Evolutionary conservation across 306 rosid genomes (phyloP).

Genomic region (Fagus sylvatica): DNA sequence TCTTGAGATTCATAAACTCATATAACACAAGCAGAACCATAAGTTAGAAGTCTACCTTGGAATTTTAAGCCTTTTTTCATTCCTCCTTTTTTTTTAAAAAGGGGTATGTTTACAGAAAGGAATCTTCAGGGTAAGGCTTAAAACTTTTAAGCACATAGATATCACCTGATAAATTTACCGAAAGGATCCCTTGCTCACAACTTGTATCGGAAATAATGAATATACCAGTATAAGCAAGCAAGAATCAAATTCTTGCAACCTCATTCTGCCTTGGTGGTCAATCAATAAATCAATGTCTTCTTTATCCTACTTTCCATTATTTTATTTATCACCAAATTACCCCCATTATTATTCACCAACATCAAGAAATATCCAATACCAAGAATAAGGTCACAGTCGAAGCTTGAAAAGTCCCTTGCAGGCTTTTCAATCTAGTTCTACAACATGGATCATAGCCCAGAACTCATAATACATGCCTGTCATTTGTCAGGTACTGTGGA

Average conservation of each 20-base stretch:
- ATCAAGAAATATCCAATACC: not conserved
- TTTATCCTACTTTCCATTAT: not conserved
- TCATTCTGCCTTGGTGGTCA: not conserved
- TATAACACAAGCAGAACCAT: not conserved
- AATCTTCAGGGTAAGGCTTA: not conserved
- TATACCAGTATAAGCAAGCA: not conserved
- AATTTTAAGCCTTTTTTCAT: not conserved
- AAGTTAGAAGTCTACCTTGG: slow-evolving; percentile 1
- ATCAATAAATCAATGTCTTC: not conserved
- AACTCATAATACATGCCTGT: not conserved
- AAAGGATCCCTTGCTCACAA: not conserved
- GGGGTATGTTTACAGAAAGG: not conserved
- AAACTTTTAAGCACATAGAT: not conserved
- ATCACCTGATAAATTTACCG: not conserved
- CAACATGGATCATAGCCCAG: not conserved
- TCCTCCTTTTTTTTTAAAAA: not conserved
- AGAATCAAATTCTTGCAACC: not conserved
- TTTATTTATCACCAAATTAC: not conserved
- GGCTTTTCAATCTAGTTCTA: not conserved
- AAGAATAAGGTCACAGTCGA: not conserved
- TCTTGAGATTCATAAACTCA: not conserved
- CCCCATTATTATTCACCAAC: not conserved
- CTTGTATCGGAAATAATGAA: not conserved
- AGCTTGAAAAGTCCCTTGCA: not conserved
- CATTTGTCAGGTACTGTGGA: not conserved